These are phyloP conservation scores for Endotrypanum monterogeii DNA, from an alignment of 208 protist genomes.

Conservation along the genomic window DNA sequence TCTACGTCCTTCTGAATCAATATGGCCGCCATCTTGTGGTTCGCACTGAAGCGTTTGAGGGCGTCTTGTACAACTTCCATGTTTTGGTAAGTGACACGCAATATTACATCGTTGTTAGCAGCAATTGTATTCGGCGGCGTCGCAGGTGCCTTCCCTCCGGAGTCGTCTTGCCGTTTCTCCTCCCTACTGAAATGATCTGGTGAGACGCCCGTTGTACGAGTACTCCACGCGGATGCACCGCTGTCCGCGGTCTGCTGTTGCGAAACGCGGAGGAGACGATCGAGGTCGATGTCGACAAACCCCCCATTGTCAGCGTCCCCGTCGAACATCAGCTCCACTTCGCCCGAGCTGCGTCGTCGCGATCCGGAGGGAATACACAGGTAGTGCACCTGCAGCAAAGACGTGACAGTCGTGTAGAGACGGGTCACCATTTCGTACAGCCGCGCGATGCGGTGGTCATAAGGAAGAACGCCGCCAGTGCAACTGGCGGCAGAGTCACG, in stretches of 20 bases:
- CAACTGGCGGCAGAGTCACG: constrained; percentile 25
- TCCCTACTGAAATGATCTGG: constrained; percentile 7
- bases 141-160: background rate
- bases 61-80: constrained; percentile 57
- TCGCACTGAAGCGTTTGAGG: constrained; percentile 70
- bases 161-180: constrained; percentile 1
- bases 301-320: constrained; percentile 43
- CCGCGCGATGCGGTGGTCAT: constrained; percentile 69
- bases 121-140: constrained; percentile 17
- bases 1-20: constrained; percentile 83
- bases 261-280: constrained; percentile 50
- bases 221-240: background rate
- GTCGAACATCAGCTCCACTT: constrained; percentile 66
- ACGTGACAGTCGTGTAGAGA: constrained; percentile 66
- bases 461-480: constrained; percentile 39
- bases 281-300: constrained; percentile 73
- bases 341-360: constrained; percentile 42
- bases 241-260: constrained; percentile 1
- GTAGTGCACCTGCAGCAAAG: constrained; percentile 78
- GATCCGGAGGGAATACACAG: constrained; percentile 52
- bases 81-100: constrained; percentile 67
- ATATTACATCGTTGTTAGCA: constrained; percentile 59
- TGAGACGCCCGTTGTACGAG: background rate
- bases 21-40: constrained; percentile 84
- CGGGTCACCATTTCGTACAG: constrained; percentile 68